Evolutionary conservation across 2,329 filamentous ascomycete species (phyloP), one percentile per base, ranked within the genome.

Genomic region (Magnaporthiopsis rhizophila): DNA sequence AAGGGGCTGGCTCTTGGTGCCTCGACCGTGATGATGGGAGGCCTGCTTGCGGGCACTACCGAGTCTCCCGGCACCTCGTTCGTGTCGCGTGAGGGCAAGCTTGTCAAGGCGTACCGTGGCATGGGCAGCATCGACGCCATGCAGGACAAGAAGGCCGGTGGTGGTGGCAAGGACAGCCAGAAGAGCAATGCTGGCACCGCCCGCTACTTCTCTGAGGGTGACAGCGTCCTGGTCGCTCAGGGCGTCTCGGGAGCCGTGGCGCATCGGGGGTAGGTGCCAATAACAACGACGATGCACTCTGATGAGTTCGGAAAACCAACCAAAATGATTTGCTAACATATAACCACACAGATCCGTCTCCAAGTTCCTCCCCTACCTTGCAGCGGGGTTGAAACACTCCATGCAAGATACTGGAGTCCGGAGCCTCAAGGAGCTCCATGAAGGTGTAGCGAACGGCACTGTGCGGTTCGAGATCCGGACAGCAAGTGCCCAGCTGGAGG

Each of bases 71-170:
- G 95, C 69, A 93, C 94, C 69, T 98, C 96, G 70, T 98, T 96
- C 74, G 92, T 99, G 71, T 96, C 91, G 73, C 89, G 91, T 66
- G 94, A 98, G 79, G 95, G 95, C 69, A 96, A 98, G 84, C 88
- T 99, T 64, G 94, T 99, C 78, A 99, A 99, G 85, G 93, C 95
- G 57, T 99, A 99, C 84, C 91, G 95, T 78, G 95, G 95, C 66
- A 99, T 99, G 95, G 95, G 95, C 70, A 93, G 89, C 78, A 99
- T 99, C 75, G 95, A 97, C 73, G 95, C 95, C 70, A 99, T 99
- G 95, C 93, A 98, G 80, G 94, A 98, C 80, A 97, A 95, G 86
- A 97, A 97, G 84, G 92, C 93, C 13, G 92, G 90, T 64, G 83
- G 78, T 66, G 89, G 89, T 69, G 80, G 81, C 72, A 90, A 87